A percentile compares a stretch with the other conserved stretches of the same genome.
These are phyloP conservation scores for Sporormia fimetaria DNA, from an alignment of 495 filamentous ascomycete genomes.

Conservation along the genomic window DNA sequence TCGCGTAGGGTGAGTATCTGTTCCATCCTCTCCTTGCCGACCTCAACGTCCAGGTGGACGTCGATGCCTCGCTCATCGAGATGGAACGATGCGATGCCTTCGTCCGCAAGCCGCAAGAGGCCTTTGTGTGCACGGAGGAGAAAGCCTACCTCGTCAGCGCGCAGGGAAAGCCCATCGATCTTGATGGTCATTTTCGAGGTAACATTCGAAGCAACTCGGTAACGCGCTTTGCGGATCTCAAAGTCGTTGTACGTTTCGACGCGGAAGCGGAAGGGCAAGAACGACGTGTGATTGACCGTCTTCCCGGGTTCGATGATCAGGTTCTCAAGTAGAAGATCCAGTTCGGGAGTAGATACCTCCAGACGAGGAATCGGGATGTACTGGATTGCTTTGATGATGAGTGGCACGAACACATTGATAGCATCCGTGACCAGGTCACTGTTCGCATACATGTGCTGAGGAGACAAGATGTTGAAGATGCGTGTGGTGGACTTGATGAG, in stretches of 20 bases:
- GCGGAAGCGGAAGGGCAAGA: slow-evolving; percentile 74
- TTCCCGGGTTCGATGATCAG: slow-evolving; percentile 79
- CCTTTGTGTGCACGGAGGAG: slow-evolving; percentile 58
- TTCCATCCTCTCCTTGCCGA: slow-evolving; percentile 61
- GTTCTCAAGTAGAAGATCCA: slow-evolving; percentile 82
- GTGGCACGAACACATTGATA: slow-evolving; percentile 66
- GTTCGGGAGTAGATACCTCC: slow-evolving; percentile 67
- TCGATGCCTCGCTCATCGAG: slow-evolving; percentile 82
- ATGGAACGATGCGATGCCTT: slow-evolving; percentile 73
- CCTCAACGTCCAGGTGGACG: slow-evolving; percentile 55
- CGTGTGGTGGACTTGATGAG: slow-evolving; percentile 51
- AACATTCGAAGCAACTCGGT: slow-evolving; percentile 52
- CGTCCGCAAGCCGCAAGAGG: slow-evolving; percentile 54
- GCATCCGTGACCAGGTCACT: slow-evolving; percentile 60
- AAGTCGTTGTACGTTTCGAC: slow-evolving; percentile 77
- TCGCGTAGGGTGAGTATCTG: slow-evolving; percentile 66
- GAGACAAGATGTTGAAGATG: slow-evolving; percentile 56
- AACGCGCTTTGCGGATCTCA: slow-evolving; percentile 68
- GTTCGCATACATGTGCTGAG: slow-evolving; percentile 46
- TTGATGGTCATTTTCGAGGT: slow-evolving; percentile 64
- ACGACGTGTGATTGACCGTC: slow-evolving; percentile 75
- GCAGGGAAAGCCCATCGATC: slow-evolving; percentile 66
- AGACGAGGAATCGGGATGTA: slow-evolving; percentile 81
- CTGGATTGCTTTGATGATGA: slow-evolving; percentile 63
- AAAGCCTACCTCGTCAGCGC: slow-evolving; percentile 78